Base-by-base conservation (phyloP, 441 rosid genomes). In the Pelargonium cotyledonis region DNA sequence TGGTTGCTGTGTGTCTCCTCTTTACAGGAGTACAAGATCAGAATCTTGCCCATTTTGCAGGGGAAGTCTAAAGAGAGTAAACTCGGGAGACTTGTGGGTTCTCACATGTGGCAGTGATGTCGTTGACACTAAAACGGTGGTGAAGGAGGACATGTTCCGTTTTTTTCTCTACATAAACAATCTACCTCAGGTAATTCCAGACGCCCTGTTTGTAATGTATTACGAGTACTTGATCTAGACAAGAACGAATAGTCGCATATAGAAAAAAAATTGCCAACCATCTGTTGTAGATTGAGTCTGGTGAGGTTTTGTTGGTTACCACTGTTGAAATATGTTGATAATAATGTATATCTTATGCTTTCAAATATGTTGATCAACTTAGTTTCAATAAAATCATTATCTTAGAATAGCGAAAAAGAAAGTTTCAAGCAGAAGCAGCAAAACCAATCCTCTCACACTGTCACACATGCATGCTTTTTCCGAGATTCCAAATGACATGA, bases 31-130 rank as follows among this genome's bases (percentile, higher is more conserved):
- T 67, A 49, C 49, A 23, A 77, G 72, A 44, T 77, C 82, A 14
- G 77, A 77, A 65, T 81, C 82, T 26, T 79, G 80, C 69, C 82
- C 80, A 0, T 81, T 77, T 58, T 76, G 80, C 60, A 73, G 84
- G 15, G 80, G 81, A 49, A 72, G 80, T 71, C 66, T 81, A 29
- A 78, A 70, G 65, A 74, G 84, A 67, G 84, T 81, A 53, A 72
- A 75, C 19, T 78, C 84, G 0, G 76, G 68, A 21, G 82, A 81
- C 61, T 63, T 81, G 65, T 81, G 84, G 84, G 77, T 81, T 43
- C 82, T 81, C 19, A 74, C 76, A 31, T 55, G 76, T 61, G 62
- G 67, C 31, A 53, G 55, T 5, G 82, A 81, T 47, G 74, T 76
- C 62, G 75, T 75, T 4, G 80, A 79, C 47, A 65, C 76, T 9